phyloP scores from a whole-genome alignment of 2,329 filamentous ascomycete species.

The Mycosphaerella sp. region DNA sequence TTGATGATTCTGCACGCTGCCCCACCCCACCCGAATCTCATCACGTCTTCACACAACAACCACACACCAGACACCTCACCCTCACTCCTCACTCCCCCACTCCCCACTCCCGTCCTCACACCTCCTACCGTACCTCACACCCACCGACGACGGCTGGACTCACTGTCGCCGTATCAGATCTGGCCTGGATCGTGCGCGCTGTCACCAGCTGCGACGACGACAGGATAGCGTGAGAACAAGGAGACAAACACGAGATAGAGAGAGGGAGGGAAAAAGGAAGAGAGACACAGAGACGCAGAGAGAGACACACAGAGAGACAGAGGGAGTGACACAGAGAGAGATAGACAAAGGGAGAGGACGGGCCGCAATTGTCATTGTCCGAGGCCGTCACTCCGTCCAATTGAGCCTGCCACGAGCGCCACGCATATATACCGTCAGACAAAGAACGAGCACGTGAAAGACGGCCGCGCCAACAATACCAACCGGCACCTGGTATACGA shows the following conservation, averaged over 20 bases:
- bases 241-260: no score
- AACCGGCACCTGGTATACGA: not conserved
- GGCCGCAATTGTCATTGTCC: not conserved
- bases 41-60: no score
- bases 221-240: not conserved
- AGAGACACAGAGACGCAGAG: not conserved
- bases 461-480: not conserved
- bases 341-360: not conserved
- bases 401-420: not conserved
- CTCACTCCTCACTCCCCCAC: no score
- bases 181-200: not conserved
- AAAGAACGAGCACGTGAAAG: slow-evolving; percentile 6
- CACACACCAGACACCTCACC: no score
- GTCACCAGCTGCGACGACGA: not conserved
- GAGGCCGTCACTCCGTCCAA: not conserved
- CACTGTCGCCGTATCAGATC: no score
- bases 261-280: no score
- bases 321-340: not conserved
- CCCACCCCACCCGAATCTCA: no score
- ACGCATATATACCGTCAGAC: not conserved
- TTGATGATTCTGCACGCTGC: no score
- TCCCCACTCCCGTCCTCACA: no score
- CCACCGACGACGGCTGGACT: no score
- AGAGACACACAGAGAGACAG: not conserved
- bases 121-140: no score